Conservation (phyloP, 441 rosid species). For the Raphanus hybrid region DNA sequence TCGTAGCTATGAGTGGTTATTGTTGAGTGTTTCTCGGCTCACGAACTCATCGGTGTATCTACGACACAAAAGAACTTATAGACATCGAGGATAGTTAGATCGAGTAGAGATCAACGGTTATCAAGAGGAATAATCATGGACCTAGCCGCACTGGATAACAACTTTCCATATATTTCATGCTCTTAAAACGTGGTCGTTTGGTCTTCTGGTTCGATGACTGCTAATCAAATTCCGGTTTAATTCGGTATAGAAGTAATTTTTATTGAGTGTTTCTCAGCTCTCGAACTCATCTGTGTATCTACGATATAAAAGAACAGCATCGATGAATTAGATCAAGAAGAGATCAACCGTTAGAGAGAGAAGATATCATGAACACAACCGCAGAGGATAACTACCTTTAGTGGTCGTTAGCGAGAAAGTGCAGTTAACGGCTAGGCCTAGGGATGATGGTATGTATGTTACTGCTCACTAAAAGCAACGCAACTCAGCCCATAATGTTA, state of each 20-base stretch:
- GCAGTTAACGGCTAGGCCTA: neutral
- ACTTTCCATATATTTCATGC: neutral
- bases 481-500: neutral
- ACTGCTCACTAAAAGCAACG: neutral
- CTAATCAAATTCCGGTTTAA: slow-evolving; percentile 11
- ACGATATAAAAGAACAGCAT: slow-evolving; percentile 15
- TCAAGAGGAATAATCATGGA: neutral
- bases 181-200: neutral
- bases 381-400: slow-evolving; percentile 12
- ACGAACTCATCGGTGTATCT: neutral
- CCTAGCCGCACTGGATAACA: slow-evolving; percentile 2
- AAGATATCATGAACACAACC: neutral
- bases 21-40: slow-evolving; percentile 7
- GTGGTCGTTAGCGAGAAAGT: too few species aligned
- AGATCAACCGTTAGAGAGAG: neutral
- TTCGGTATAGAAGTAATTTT: slow-evolving; percentile 18
- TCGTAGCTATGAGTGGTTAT: slow-evolving; percentile 1
- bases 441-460: neutral
- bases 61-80: neutral
- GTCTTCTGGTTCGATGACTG: neutral
- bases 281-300: neutral
- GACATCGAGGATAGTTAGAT: neutral
- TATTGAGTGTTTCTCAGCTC: slow-evolving; percentile 8
- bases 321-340: neutral
- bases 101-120: slow-evolving; percentile 26